Percentiles rank a stretch among this genome's conserved stretches.
These are phyloP conservation scores for Amanita subjunquillea DNA, from an alignment of 768 basidiomycete species.

Conservation along the genomic window DNA sequence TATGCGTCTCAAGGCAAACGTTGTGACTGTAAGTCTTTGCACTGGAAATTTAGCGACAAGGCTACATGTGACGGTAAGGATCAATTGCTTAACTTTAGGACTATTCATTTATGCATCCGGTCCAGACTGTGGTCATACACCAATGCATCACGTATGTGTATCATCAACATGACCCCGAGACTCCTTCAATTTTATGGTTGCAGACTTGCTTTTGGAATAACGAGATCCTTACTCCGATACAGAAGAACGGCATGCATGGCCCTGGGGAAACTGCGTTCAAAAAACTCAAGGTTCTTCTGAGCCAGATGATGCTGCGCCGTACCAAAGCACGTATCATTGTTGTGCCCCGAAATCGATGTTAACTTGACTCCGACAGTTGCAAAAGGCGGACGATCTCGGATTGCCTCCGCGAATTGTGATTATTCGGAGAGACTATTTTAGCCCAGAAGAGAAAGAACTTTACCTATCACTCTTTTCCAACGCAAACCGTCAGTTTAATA, in stretches of 20 bases:
- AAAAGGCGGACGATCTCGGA: constrained; percentile 94
- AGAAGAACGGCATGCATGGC: constrained; percentile 77
- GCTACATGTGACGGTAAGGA: constrained; percentile 68
- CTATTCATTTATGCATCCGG: neutral
- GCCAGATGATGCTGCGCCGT: constrained; percentile 91
- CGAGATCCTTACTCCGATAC: constrained; percentile 93
- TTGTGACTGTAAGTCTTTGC: constrained; percentile 90
- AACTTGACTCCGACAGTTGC: constrained; percentile 39
- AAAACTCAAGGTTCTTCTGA: constrained; percentile 82
- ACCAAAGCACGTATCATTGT: constrained; percentile 47
- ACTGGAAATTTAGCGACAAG: constrained; percentile 88
- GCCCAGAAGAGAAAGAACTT: constrained; percentile 93
- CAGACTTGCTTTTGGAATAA: constrained; percentile 96
- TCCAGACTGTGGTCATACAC: constrained; percentile 73
- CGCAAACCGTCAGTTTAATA: constrained; percentile 85
- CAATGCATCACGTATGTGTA: constrained; percentile 68
- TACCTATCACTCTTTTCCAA: constrained; percentile 88
- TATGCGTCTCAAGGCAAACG: constrained; percentile 50
- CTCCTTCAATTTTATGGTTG: constrained; percentile 5
- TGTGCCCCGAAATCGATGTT: neutral
- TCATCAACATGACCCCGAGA: constrained; percentile 7
- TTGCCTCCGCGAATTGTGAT: constrained; percentile 87
- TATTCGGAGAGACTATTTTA: constrained; percentile 87
- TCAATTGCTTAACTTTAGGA: neutral
- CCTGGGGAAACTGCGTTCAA: constrained; percentile 81